A percentile compares a stretch with the other conserved stretches of the same genome.
Conservation (phyloP, 129 eudicot species). For the Lactuca sativa region DNA sequence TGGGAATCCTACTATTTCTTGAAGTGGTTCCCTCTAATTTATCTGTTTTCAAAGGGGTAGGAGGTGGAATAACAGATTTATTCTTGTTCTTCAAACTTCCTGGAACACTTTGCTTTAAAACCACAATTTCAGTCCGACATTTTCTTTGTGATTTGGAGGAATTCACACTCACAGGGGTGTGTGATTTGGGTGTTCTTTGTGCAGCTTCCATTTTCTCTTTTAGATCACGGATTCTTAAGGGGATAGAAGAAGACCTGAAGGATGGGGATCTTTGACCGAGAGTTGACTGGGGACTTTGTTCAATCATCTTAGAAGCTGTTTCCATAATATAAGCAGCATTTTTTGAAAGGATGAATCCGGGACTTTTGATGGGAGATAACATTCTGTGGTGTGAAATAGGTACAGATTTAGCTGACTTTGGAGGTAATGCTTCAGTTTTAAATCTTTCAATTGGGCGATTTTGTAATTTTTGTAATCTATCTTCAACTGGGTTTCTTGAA, state of each 20-base stretch:
- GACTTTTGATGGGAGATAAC: constrained; percentile 93
- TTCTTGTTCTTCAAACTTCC: constrained; percentile 52
- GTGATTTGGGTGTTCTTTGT: constrained; percentile 42
- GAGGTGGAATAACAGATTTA: constrained; percentile 46
- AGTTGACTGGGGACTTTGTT: constrained; percentile 66
- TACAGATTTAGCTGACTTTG: constrained; percentile 80
- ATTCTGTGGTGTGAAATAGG: constrained; percentile 69
- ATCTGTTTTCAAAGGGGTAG: constrained; percentile 50
- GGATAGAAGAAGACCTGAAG: constrained; percentile 58
- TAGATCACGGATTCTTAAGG: constrained; percentile 59
- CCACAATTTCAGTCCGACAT: constrained; percentile 40
- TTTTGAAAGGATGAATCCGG: constrained; percentile 79
- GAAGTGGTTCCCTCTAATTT: constrained; percentile 48
- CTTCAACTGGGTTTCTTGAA: constrained; percentile 60
- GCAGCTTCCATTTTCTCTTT: constrained; percentile 79
- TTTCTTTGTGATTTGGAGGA: constrained; percentile 47
- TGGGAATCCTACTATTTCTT: constrained; percentile 42
- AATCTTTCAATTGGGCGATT: constrained; percentile 84
- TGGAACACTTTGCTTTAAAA: constrained; percentile 39
- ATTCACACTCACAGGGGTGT: constrained; percentile 33
- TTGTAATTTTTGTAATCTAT: constrained; percentile 55
- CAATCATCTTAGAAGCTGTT: constrained; percentile 78
- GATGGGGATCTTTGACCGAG: constrained; percentile 42
- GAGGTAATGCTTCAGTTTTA: constrained; percentile 87
- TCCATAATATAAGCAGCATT: constrained; percentile 80